Conservation (phyloP, 2,329 filamentous ascomycete genomes). For the Calonectria henricotiae region DNA sequence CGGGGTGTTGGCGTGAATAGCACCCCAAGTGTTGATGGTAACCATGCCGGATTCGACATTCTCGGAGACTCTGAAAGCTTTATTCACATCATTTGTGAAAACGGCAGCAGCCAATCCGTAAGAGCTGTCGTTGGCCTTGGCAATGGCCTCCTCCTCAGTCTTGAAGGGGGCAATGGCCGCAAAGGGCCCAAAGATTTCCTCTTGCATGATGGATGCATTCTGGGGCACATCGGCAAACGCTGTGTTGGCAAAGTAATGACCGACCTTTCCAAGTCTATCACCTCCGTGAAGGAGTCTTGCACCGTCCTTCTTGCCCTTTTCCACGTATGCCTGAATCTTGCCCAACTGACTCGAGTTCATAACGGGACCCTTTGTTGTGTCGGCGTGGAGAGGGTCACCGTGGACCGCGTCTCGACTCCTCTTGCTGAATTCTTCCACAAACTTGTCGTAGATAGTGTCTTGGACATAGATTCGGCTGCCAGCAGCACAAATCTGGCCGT, state of each 20-base stretch:
- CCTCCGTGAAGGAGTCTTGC: constrained; percentile 43
- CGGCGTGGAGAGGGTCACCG: constrained; percentile 47
- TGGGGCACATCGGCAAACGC: constrained; percentile 52
- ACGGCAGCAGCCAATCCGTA: constrained; percentile 71
- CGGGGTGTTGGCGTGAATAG: constrained; percentile 50
- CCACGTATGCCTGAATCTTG: constrained; percentile 75
- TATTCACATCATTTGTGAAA: constrained; percentile 69
- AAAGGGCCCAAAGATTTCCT: constrained; percentile 56
- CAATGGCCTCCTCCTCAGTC: constrained; percentile 52
- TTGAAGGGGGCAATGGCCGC: constrained; percentile 51
- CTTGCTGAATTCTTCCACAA: constrained; percentile 73
- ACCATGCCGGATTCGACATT: constrained; percentile 78
- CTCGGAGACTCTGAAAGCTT: constrained; percentile 39
- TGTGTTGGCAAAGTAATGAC: constrained; percentile 53
- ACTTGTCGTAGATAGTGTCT: constrained; percentile 70
- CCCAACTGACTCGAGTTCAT: constrained; percentile 77
- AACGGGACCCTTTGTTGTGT: constrained; percentile 57
- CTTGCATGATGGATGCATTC: constrained; percentile 50
- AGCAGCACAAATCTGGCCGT: constrained; percentile 74
- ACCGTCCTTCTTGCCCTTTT: constrained; percentile 40
- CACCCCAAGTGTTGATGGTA: constrained; percentile 68
- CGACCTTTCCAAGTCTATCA: constrained; percentile 37
- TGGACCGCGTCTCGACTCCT: constrained; percentile 65
- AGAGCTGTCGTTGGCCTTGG: constrained; percentile 58
- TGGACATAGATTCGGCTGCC: constrained; percentile 74